Base-by-base conservation (phyloP, 1,284 basidiomycete genomes). In the Leccinum subfulvum region DNA sequence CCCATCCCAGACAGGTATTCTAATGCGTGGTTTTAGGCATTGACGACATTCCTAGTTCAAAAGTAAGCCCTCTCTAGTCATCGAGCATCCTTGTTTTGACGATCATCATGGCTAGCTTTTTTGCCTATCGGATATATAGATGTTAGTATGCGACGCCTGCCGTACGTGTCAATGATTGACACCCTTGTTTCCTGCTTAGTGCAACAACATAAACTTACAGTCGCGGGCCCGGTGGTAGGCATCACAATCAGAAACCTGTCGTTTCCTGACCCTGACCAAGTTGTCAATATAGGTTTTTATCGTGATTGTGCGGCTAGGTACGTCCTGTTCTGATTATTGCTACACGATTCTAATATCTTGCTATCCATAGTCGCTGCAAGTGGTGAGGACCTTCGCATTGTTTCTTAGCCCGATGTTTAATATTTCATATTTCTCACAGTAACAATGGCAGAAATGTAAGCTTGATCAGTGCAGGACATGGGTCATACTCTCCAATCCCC, bases 31-130 rank as follows among this genome's bases (percentile, higher is more conserved):
- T 2, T 56, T 16, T 23, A 74, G 70, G 70, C 70, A n/a, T 64
- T 64, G 55, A 41, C 71, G n/a, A 71, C 71, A 11, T 74, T 72
- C 35, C 47, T 74, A 7, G 65, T 64, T 26, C 70, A 71, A 66
- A 64, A 64, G 70, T 62, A 16, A 28, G 16, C 16, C 47, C 3
- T 7, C 5, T 18, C 4, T 10, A n/a, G 3, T n/a, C 8, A 26
- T 1, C 4, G 39, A 2, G 14, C 33, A 2, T 1, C 39, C 37
- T 72, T 30, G 21, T 33, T n/a, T 39, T 63, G 35, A 68, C 13
- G 14, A 23, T 41, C 11, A 14, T 18, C 10, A 51, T 8, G 23
- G 55, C 41, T 16, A 71, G 70, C 47, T 74, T 71, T 62, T 73
- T 71, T 51, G 62, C 64, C 10, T 55, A 69, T 56, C 67, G 72